Evolutionary conservation across 139 green algal species (phyloP).

Genomic region (Micractinium conductrix): DNA sequence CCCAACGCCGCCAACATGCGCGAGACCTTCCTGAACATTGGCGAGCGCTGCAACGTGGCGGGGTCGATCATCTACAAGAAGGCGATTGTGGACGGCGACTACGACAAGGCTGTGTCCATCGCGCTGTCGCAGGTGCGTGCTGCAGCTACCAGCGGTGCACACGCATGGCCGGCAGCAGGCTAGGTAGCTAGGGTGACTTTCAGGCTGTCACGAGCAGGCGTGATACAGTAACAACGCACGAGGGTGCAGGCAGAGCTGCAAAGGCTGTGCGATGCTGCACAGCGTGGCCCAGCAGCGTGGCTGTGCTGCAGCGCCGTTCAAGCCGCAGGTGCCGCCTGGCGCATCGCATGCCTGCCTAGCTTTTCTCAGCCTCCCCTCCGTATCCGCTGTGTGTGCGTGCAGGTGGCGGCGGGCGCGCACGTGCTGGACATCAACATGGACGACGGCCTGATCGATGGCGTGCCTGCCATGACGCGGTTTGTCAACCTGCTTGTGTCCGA

Average conservation of each 20-base stretch:
- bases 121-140: constrained; percentile 84
- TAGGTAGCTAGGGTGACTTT: no score
- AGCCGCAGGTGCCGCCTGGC: no score
- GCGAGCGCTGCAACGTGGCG: constrained; percentile 98
- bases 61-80: constrained; percentile 97
- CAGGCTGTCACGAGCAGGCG: no score
- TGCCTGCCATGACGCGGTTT: constrained; percentile 95
- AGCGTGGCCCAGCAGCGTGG: no score
- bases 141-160: background rate
- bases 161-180: no score
- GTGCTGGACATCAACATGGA: constrained; percentile 99
- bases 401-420: constrained; percentile 84
- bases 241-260: no score
- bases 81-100: constrained; percentile 94
- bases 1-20: constrained; percentile 80
- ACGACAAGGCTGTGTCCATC: constrained; percentile 94
- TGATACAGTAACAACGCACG: no score
- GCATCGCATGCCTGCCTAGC: no score
- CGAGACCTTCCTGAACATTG: constrained; percentile 95
- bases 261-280: no score
- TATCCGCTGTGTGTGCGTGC: no score
- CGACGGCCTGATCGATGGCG: constrained; percentile 96
- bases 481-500: constrained; percentile 98
- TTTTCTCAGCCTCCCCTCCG: no score
- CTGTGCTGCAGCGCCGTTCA: no score